phyloP scores from a whole-genome alignment of 1,139 yeast species.

The Debaryomyces subglobosus region DNA sequence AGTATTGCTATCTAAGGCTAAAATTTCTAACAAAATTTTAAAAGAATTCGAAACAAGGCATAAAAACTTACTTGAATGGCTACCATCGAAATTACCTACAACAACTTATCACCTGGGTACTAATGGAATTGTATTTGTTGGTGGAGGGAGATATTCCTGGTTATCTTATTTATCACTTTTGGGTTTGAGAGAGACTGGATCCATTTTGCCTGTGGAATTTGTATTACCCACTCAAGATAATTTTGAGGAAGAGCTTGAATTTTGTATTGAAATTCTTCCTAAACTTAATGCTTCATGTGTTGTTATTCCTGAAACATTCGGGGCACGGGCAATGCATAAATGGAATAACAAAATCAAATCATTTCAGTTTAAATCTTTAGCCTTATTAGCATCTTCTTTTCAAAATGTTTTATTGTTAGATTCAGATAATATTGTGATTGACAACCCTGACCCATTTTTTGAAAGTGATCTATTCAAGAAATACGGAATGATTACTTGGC shows the following conservation, averaged over 20 bases:
- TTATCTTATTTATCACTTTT: conserved; percentile 38
- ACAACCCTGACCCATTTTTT: conserved; percentile 48
- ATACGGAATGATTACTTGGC: conserved; percentile 73
- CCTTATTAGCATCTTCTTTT: conserved; percentile 42
- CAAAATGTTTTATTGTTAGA: conserved; percentile 46
- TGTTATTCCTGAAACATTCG: conserved; percentile 35
- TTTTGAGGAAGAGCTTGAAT: conserved; percentile 29
- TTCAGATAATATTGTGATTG: conserved; percentile 42
- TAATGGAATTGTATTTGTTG: conserved; percentile 40
- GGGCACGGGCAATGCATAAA: conserved; percentile 26
- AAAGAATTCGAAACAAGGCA: neutral
- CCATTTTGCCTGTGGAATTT: conserved; percentile 40
- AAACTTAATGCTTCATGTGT: conserved; percentile 32
- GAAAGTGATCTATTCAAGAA: conserved; percentile 53
- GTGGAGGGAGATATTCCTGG: conserved; percentile 44
- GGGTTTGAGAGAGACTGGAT: conserved; percentile 35
- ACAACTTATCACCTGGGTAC: conserved; percentile 28
- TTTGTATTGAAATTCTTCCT: conserved; percentile 30
- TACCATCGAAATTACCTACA: conserved; percentile 19
- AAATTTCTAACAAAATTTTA: neutral
- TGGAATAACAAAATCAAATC: conserved; percentile 31
- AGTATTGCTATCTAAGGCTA: neutral
- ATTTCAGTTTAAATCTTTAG: conserved; percentile 47
- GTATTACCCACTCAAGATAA: conserved; percentile 34
- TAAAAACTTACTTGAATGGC: conserved; percentile 25